A percentile compares a stretch with the other conserved stretches of the same genome.
phyloP scores from a whole-genome alignment of 192 early-diverging fungal genomes.

The Lunasporangiospora selenospora region DNA sequence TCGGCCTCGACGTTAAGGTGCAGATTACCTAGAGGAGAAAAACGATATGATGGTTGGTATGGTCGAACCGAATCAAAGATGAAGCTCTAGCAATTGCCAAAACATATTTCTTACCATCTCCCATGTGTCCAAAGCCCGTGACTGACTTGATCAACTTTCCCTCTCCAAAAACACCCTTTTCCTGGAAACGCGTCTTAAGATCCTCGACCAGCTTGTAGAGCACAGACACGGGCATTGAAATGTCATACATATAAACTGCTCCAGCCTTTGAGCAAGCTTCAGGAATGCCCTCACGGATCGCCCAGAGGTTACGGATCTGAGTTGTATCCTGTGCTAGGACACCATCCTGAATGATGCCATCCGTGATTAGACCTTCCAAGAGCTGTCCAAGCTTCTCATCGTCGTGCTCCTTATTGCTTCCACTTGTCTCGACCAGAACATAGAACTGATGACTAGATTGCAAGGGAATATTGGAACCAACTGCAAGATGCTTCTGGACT shows the following conservation, averaged over 20 bases:
- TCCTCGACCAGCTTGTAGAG: slow-evolving; percentile 88
- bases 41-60: slow-evolving; percentile 6
- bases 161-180: slow-evolving; percentile 62
- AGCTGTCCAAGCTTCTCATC: slow-evolving; percentile 84
- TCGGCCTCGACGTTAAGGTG: slow-evolving; percentile 88
- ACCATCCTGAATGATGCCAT: slow-evolving; percentile 83
- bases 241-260: slow-evolving; percentile 95
- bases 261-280: slow-evolving; percentile 90
- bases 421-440: slow-evolving; percentile 93
- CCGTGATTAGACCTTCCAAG: slow-evolving; percentile 81
- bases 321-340: slow-evolving; percentile 88
- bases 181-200: slow-evolving; percentile 71
- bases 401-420: slow-evolving; percentile 94
- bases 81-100: background rate
- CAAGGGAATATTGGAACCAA: slow-evolving; percentile 69
- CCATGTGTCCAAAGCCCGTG: slow-evolving; percentile 96
- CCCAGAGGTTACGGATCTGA: slow-evolving; percentile 86
- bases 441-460: slow-evolving; percentile 80
- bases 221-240: slow-evolving; percentile 87
- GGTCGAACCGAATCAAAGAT: background rate
- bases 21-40: slow-evolving; percentile 68
- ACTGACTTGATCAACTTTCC: slow-evolving; percentile 71
- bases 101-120: slow-evolving; percentile 72
- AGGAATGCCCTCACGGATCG: slow-evolving; percentile 93
- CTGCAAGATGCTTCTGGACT: slow-evolving; percentile 74